Percentiles rank a stretch among this genome's conserved stretches.
These are phyloP conservation scores for Handroanthus guayacan DNA, from an alignment of 257 asterid genomes.

Conservation along the genomic window DNA sequence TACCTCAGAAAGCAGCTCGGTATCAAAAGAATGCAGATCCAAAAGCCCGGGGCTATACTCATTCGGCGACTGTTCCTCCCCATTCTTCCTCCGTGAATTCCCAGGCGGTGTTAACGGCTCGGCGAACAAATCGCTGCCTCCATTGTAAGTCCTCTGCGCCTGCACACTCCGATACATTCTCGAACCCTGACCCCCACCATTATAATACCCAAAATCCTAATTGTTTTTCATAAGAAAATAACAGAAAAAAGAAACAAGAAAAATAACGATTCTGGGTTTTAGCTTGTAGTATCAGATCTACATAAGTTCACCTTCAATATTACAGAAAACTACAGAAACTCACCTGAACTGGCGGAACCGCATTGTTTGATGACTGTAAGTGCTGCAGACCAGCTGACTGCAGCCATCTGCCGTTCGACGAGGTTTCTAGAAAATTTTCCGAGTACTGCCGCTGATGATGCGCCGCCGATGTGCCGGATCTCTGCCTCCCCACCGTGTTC, in stretches of 20 bases:
- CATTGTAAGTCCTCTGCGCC: slow-evolving; percentile 65
- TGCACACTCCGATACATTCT: slow-evolving; percentile 64
- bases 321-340: neutral
- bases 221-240: slow-evolving; percentile 31
- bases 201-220: slow-evolving; percentile 69
- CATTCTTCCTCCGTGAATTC: slow-evolving; percentile 54
- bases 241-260: neutral
- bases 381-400: slow-evolving; percentile 97
- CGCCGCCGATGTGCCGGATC: slow-evolving; percentile 79
- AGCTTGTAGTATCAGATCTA: slow-evolving; percentile 49
- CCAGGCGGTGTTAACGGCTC: slow-evolving; percentile 87
- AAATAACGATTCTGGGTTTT: neutral
- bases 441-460: slow-evolving; percentile 91
- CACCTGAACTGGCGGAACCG: slow-evolving; percentile 74
- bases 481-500: slow-evolving; percentile 92
- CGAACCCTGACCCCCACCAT: slow-evolving; percentile 76
- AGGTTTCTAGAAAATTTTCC: slow-evolving; percentile 72
- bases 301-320: neutral
- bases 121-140: slow-evolving; percentile 61
- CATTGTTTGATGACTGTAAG: slow-evolving; percentile 73
- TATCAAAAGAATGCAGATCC: slow-evolving; percentile 96
- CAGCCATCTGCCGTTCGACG: slow-evolving; percentile 89
- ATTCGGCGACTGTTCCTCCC: slow-evolving; percentile 67
- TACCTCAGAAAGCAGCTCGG: slow-evolving; percentile 88
- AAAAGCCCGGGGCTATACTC: slow-evolving; percentile 92